Percentiles rank a stretch among this genome's conserved stretches.
phyloP scores from a whole-genome alignment of 73 alveolate genomes.

The Paramecium caudatum region DNA sequence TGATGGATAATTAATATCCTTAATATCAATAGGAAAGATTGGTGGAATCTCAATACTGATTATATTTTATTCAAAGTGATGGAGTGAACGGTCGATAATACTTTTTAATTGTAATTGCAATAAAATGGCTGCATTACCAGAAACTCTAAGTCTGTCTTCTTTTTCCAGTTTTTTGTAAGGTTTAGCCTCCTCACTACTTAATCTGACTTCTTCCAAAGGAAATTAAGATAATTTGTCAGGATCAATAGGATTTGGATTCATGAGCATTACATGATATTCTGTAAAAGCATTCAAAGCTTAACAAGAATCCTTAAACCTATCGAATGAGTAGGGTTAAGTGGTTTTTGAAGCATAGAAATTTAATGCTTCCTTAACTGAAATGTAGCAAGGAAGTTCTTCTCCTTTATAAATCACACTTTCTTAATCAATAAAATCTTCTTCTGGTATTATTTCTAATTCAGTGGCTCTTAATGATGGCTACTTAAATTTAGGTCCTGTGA shows the following conservation, averaged over 20 bases:
- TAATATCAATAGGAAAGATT: not conserved
- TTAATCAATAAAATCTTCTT: slow-evolving; percentile 13
- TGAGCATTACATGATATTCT: slow-evolving; percentile 15
- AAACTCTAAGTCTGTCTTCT: slow-evolving; percentile 81
- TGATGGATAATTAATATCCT: slow-evolving; percentile 32
- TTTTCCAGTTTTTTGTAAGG: slow-evolving; percentile 62
- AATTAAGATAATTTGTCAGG: slow-evolving; percentile 20
- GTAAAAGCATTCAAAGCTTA: slow-evolving; percentile 47
- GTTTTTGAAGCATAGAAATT: slow-evolving; percentile 19
- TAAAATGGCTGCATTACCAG: slow-evolving; percentile 82
- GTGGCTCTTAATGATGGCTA: not conserved
- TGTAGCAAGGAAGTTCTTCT: slow-evolving; percentile 8
- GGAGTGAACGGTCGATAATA: slow-evolving; percentile 79
- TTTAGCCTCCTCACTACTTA: not conserved
- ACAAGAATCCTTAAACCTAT: slow-evolving; percentile 42
- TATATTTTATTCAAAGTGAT: slow-evolving; percentile 55
- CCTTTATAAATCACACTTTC: slow-evolving; percentile 64
- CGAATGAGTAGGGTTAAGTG: slow-evolving; percentile 4
- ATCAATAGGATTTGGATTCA: slow-evolving; percentile 25
- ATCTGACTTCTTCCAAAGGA: not conserved
- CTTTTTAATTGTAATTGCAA: slow-evolving; percentile 80
- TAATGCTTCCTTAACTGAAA: not conserved
- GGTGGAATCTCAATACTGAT: not conserved
- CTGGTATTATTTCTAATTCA: not conserved
- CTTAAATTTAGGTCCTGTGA: slow-evolving; percentile 48